phyloP scores from a whole-genome alignment of 2,329 filamentous ascomycete species.

The Remersonia thermophila region DNA sequence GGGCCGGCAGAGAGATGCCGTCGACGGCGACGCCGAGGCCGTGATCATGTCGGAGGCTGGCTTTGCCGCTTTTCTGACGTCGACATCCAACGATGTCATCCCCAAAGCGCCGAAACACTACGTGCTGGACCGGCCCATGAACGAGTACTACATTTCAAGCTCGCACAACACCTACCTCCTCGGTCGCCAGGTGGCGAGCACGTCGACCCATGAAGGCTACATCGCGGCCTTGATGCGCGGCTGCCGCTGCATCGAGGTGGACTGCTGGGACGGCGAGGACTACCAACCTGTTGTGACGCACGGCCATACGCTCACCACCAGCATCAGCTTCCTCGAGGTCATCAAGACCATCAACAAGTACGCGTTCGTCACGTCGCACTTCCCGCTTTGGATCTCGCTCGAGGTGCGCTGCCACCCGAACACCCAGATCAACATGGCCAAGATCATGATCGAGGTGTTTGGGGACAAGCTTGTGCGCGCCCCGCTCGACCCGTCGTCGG shows the following conservation, averaged over 20 bases:
- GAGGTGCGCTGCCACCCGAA: slow-evolving; percentile 82
- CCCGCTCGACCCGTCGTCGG: slow-evolving; percentile 55
- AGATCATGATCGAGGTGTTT: slow-evolving; percentile 77
- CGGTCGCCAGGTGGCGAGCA: slow-evolving; percentile 77
- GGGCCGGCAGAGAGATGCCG: slow-evolving; percentile 33
- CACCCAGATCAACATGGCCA: slow-evolving; percentile 80
- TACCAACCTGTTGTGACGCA: slow-evolving; percentile 84
- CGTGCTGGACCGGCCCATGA: slow-evolving; percentile 68
- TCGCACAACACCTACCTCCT: slow-evolving; percentile 97
- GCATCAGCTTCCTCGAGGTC: slow-evolving; percentile 81
- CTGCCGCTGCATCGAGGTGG: slow-evolving; percentile 91
- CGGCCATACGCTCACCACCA: slow-evolving; percentile 76
- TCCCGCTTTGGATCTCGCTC: slow-evolving; percentile 85
- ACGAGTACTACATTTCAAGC: slow-evolving; percentile 96
- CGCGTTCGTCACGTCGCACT: slow-evolving; percentile 76
- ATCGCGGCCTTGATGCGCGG: slow-evolving; percentile 77
- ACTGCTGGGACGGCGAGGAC: slow-evolving; percentile 92
- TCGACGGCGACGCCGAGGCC: slow-evolving; percentile 24
- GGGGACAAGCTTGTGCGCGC: slow-evolving; percentile 66
- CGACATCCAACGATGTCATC: slow-evolving; percentile 58
- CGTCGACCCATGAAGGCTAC: slow-evolving; percentile 91
- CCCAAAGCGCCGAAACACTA: slow-evolving; percentile 47
- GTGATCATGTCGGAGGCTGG: slow-evolving; percentile 63
- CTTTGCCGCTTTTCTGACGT: slow-evolving; percentile 67
- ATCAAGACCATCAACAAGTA: slow-evolving; percentile 91